Conservation (phyloP, 352 stramenopile species). For the Pythium oligandrum region DNA sequence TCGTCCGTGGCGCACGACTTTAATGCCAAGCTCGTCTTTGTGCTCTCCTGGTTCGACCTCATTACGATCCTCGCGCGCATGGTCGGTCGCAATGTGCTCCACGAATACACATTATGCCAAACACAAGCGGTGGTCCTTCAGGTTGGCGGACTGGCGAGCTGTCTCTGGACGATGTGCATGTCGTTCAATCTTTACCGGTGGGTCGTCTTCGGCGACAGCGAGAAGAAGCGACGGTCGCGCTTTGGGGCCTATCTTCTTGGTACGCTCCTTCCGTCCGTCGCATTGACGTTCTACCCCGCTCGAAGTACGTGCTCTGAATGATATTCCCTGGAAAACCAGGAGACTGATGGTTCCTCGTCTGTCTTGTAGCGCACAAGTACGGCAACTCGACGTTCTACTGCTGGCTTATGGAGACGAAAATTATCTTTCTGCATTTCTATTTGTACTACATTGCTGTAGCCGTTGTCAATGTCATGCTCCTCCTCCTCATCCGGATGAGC, state of each 20-base stretch:
- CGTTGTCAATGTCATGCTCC: constrained; percentile 65
- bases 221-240: constrained; percentile 53
- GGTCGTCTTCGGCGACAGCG: constrained; percentile 67
- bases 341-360: background rate
- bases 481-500: constrained; percentile 57
- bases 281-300: constrained; percentile 53
- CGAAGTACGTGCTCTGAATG: constrained; percentile 22
- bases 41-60: constrained; percentile 71
- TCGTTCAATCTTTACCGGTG: constrained; percentile 79
- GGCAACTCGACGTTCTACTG: constrained; percentile 82
- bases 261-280: constrained; percentile 43
- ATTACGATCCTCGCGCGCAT: constrained; percentile 44
- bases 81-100: constrained; percentile 41
- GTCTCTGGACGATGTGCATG: constrained; percentile 74
- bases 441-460: constrained; percentile 63
- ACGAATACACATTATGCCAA: constrained; percentile 38
- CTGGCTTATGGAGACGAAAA: constrained; percentile 60
- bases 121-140: constrained; percentile 60
- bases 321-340: no score
- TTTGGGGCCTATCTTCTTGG: constrained; percentile 51
- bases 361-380: constrained; percentile 40
- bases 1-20: constrained; percentile 35
- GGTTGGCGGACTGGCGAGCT: constrained; percentile 45
- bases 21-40: constrained; percentile 58
- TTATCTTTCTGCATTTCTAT: constrained; percentile 79